Evolutionary conservation across 352 stramenopile species (phyloP), one percentile per base, ranked within the genome.

Genomic region (Pythium chondricola): DNA sequence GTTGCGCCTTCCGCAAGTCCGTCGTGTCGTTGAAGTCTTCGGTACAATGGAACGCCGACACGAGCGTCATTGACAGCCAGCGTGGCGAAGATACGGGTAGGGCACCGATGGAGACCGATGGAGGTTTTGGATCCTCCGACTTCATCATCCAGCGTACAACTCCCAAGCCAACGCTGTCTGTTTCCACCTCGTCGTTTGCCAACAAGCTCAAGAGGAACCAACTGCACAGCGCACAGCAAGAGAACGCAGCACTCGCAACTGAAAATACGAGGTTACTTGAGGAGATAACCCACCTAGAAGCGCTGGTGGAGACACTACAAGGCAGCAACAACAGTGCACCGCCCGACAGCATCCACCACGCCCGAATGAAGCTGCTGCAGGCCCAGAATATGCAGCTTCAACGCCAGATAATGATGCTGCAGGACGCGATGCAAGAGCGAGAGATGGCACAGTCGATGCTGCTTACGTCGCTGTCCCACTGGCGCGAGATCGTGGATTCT

Each of bases 341-440:
- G 2, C 13, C 25, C 3, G 38, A 49, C 21, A 22, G 4, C 22
- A 5, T 42, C 14, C 46, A 52, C n/a, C 16, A 30, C 16, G 47
- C 32, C 0, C 58, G 63, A 26, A 70, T 81, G 48, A 65, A 59
- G 24, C 39, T 82, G 4, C 26, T 83, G 1, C 64, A 80, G 45
- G 62, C 69, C 5, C 74, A 86, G 43, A 84, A 86, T 39, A n/a
- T 83, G 24, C 74, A 86, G 47, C 67, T 86, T 4, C 67, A 74
- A 36, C 64, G 74, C 7, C 69, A 86, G 42, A 36, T 86, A 22
- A 39, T 40, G 4, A 20, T 86, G 10, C 39, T 83, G 2, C 65
- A 83, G 40, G 58, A 72, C 31, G 67, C 69, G 1, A 44, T 74
- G 14, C 24, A 45, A 2, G 61, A 55, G 2, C 65, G 47, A 10